Evolutionary conservation across 2,329 filamentous ascomycete genomes (phyloP), one percentile per base, ranked within the genome.

Genomic region (Onygenales sp.): DNA sequence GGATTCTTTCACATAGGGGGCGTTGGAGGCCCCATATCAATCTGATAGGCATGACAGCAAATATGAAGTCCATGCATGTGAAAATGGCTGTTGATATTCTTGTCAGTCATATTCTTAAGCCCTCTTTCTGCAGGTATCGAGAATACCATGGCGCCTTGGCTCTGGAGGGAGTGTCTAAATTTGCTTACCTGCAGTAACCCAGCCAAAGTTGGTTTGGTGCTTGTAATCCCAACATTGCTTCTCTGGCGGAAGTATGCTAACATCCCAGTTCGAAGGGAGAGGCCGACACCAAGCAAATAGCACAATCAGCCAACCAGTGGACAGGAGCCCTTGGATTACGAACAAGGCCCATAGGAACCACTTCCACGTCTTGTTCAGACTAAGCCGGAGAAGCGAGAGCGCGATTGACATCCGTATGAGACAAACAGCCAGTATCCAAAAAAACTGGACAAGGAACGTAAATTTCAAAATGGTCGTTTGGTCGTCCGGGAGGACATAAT

Each of bases 1-100:
- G 36, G 39, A 51, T 42, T 17, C 31, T 32, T 42, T 51, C 48
- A 1, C 48, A 1, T n/a, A 42, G 9, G 48, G 48, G 37, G 11
- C 48, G 48, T 17, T 42, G 34, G 21, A 51, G 48, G 4, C n/a
- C 10, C 21, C 34, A 36, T 27, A 51, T 32, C 13, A 51, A 36
- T 51, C 42, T 51, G 11, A 51, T 42, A 27, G 48, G 48, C 48
- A 51, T 51, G 17, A 42, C 4, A 2, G 48, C 48, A 32, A 51
- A 51, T 17, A 42, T 27, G 4, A 51, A 17, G 37, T 51, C 48
- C 48, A 51, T 51, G 7, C 14, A 11, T n/a, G 21, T 36, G 48
- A 42, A 51, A 14, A 42, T 27, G 31, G 13, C 48, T 51, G 21
- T 36, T n/a, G 17, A 11, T 32, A 13, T 27, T 27, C 21, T 27